These are phyloP conservation scores for Yarrowia sp. DNA, from an alignment of 805 yeast species.

Conservation along the genomic window DNA sequence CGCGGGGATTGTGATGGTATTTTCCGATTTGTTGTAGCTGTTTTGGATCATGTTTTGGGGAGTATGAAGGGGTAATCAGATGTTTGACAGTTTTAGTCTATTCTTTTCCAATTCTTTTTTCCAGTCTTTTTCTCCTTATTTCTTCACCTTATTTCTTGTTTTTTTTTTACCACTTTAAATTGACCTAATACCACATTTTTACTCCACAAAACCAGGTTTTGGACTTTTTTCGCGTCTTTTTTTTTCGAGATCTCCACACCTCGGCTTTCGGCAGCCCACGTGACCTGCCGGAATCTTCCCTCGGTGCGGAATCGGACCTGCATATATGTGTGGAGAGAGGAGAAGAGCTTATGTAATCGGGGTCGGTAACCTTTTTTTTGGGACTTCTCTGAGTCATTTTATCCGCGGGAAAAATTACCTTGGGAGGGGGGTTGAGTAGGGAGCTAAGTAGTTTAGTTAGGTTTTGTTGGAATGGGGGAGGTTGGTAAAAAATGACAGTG, in stretches of 20 bases:
- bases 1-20: not conserved
- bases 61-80: too few relatives aligned
- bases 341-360: not conserved
- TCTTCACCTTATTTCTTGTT: too few relatives aligned
- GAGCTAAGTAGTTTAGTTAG: not conserved
- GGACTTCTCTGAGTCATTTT: not conserved
- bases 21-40: not conserved
- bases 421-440: not conserved
- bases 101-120: too few relatives aligned
- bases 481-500: not conserved
- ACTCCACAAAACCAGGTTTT: not conserved
- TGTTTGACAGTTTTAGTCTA: too few relatives aligned
- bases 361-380: not conserved
- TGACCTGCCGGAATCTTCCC: not conserved
- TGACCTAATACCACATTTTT: too few relatives aligned
- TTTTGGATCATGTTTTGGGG: too few relatives aligned
- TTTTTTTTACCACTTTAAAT: not conserved
- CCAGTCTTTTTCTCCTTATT: too few relatives aligned
- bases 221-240: not conserved
- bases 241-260: not conserved
- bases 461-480: not conserved
- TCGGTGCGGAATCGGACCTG: conserved; percentile 12
- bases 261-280: conserved; percentile 24
- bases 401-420: not conserved
- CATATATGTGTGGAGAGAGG: not conserved